Evolutionary conservation across 2,329 filamentous ascomycete genomes (phyloP).

Genomic region (Aspergillus texensis): DNA sequence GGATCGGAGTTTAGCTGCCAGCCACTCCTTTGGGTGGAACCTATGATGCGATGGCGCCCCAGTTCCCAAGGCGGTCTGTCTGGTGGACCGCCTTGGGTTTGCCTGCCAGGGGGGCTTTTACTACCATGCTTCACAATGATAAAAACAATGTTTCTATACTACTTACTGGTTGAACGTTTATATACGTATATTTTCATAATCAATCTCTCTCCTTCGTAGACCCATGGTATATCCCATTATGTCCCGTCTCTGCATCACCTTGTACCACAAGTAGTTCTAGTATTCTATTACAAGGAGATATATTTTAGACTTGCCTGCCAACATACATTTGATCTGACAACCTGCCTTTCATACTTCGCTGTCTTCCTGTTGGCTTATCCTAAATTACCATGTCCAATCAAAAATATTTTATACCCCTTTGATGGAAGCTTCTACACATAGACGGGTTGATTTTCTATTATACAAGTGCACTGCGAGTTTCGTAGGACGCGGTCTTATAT

Average conservation of each 20-base stretch:
- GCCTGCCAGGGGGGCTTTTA: not conserved
- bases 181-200: no score
- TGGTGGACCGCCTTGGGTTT: not conserved
- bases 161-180: no score
- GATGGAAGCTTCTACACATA: not conserved
- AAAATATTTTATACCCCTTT: no score
- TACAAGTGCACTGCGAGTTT: not conserved
- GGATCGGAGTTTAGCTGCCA: not conserved
- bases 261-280: not conserved
- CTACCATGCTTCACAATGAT: no score
- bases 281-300: not conserved
- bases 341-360: no score
- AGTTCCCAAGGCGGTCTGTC: conserved; percentile 5
- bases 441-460: not conserved
- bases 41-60: conserved; percentile 1
- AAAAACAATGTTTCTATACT: no score
- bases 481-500: not conserved
- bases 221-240: not conserved
- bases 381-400: no score
- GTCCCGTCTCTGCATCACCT: not conserved
- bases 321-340: no score
- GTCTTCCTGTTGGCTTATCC: no score
- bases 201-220: not conserved
- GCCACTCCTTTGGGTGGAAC: not conserved
- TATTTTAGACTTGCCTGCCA: not conserved